A percentile compares a stretch with the other conserved stretches of the same genome.
Evolutionary conservation across 805 yeast genomes (phyloP).

Genomic region (Lipomyces starkeyi): DNA sequence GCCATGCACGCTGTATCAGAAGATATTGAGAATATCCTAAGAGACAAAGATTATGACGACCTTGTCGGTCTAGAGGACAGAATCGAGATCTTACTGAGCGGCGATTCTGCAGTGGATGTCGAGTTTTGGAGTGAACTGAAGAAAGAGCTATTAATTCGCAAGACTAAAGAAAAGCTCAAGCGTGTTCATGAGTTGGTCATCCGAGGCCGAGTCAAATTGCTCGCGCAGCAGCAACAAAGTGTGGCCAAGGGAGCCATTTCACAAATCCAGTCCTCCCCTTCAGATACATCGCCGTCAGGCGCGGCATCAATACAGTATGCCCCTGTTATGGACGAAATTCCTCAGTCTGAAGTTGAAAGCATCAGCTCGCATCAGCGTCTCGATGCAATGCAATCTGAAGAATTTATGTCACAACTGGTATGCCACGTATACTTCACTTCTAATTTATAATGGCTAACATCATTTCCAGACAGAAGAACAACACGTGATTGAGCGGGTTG

Average conservation of each 20-base stretch:
- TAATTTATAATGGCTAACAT: not conserved
- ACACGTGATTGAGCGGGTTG: conserved; percentile 34
- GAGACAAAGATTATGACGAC: conserved; percentile 41
- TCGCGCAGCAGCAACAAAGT: conserved; percentile 12
- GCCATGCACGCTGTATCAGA: conserved; percentile 21
- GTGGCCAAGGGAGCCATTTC: conserved; percentile 20
- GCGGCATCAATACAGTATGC: conserved; percentile 14
- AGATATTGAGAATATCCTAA: conserved; percentile 43
- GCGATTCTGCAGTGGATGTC: conserved; percentile 38
- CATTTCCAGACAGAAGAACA: not conserved
- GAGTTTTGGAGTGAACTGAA: conserved; percentile 44
- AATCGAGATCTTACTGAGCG: conserved; percentile 35
- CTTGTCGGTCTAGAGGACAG: conserved; percentile 38
- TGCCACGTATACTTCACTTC: not conserved
- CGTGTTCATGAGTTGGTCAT: conserved; percentile 25
- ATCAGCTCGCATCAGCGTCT: too few species aligned
- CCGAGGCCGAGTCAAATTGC: conserved; percentile 23
- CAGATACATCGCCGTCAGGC: not conserved
- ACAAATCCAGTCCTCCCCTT: conserved; percentile 11
- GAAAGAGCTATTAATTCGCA: conserved; percentile 38
- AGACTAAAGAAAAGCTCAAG: conserved; percentile 34
- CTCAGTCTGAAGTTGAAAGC: conserved; percentile 3
- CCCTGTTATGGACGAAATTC: conserved; percentile 27
- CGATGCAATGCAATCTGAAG: not conserved
- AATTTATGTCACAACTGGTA: not conserved